Percentiles rank a stretch among this genome's conserved stretches.
Conservation (phyloP, 2,329 filamentous ascomycete genomes). For the Alternaria alternata region DNA sequence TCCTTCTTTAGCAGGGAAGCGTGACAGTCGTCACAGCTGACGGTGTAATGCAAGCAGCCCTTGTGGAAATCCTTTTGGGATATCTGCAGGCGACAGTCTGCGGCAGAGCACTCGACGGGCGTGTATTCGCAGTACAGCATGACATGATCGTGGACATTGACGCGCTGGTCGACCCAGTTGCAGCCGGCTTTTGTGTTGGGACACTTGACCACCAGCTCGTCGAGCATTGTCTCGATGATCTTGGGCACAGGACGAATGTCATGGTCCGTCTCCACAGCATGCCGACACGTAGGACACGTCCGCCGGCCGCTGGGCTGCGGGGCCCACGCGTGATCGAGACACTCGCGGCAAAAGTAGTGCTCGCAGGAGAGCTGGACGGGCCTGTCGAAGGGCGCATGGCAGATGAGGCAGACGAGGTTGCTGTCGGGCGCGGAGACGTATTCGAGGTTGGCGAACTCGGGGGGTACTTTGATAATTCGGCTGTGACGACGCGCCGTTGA, state of each 20-base stretch:
- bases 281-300: conserved; percentile 67
- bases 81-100: conserved; percentile 61
- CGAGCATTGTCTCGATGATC: conserved; percentile 67
- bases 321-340: conserved; percentile 56
- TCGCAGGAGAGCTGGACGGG: conserved; percentile 68
- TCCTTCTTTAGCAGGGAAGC: conserved; percentile 63
- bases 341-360: conserved; percentile 69
- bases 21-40: conserved; percentile 62
- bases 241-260: conserved; percentile 57
- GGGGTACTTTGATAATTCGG: conserved; percentile 43
- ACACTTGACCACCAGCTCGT: conserved; percentile 68
- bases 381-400: conserved; percentile 67
- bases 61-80: conserved; percentile 63
- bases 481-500: conserved; percentile 48
- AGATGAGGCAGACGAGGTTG: conserved; percentile 71
- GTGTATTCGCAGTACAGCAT: conserved; percentile 67
- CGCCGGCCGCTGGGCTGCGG: conserved; percentile 41
- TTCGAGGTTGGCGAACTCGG: conserved; percentile 67
- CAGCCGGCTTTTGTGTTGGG: conserved; percentile 65
- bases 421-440: conserved; percentile 64
- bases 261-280: conserved; percentile 48
- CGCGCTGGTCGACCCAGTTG: conserved; percentile 61
- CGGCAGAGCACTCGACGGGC: conserved; percentile 61
- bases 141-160: conserved; percentile 66
- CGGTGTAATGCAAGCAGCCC: conserved; percentile 63